Conservation (phyloP, 106 monocot species). For the Acorus calamus region DNA sequence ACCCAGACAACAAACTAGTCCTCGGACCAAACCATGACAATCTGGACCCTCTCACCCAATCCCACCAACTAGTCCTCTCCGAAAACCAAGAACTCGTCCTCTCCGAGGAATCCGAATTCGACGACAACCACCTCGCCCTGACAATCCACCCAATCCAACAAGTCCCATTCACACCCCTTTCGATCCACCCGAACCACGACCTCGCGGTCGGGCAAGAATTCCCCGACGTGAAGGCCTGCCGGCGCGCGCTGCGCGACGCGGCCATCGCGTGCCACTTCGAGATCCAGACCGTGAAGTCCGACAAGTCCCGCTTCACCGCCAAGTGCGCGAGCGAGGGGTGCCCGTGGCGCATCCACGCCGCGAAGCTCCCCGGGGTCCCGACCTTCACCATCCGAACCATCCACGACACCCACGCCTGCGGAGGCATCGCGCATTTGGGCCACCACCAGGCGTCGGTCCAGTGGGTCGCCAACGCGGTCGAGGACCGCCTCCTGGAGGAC, state of each 20-base stretch:
- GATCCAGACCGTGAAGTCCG: slow-evolving; percentile 95
- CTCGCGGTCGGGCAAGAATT: slow-evolving; percentile 83
- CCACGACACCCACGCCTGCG: slow-evolving; percentile 64
- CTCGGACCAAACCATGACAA: not conserved
- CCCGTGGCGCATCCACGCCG: slow-evolving; percentile 91
- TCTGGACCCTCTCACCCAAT: slow-evolving; percentile 11
- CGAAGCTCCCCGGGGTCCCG: slow-evolving; percentile 89
- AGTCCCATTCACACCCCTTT: slow-evolving; percentile 40
- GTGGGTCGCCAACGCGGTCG: slow-evolving; percentile 91
- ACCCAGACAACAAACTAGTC: too few relatives aligned
- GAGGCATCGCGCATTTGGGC: slow-evolving; percentile 77
- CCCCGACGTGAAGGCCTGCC: slow-evolving; percentile 84
- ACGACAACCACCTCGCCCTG: slow-evolving; percentile 27
- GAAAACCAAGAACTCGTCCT: slow-evolving; percentile 70
- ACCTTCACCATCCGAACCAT: slow-evolving; percentile 92
- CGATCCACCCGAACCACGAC: slow-evolving; percentile 37
- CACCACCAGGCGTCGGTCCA: slow-evolving; percentile 97
- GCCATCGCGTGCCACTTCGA: slow-evolving; percentile 94
- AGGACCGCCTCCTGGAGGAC: slow-evolving; percentile 84
- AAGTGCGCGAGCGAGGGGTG: slow-evolving; percentile 83
- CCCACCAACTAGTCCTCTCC: slow-evolving; percentile 23
- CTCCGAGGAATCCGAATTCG: slow-evolving; percentile 46
- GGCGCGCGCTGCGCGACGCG: slow-evolving; percentile 68
- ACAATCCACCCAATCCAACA: slow-evolving; percentile 49
- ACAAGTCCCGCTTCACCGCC: slow-evolving; percentile 92